Conservation (phyloP, 225 moss, liverwort and hornwort genomes). For the Physcomitrellopsis africana region DNA sequence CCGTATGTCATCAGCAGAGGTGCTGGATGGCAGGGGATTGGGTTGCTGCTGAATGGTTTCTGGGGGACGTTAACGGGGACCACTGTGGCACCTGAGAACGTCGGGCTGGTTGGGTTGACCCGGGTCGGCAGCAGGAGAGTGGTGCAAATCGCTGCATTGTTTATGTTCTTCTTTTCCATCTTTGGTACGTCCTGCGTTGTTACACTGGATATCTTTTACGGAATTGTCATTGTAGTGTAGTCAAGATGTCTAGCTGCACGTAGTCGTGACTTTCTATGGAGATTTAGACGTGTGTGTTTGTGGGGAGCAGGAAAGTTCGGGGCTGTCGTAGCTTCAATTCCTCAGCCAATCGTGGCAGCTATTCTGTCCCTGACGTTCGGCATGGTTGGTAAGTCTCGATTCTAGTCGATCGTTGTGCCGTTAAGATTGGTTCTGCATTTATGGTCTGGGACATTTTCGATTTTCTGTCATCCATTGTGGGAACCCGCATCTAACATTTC, state of each 20-base stretch:
- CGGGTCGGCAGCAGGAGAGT: slow-evolving; percentile 80
- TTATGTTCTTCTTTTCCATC: slow-evolving; percentile 67
- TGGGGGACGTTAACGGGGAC: slow-evolving; percentile 81
- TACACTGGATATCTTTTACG: too few species aligned
- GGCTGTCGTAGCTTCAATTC: slow-evolving; percentile 54
- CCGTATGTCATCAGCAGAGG: slow-evolving; percentile 90
- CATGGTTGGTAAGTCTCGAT: slow-evolving; percentile 56
- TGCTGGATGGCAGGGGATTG: slow-evolving; percentile 90
- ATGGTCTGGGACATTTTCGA: too few species aligned
- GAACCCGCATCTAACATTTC: background rate
- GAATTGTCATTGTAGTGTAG: too few species aligned
- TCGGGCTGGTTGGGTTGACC: slow-evolving; percentile 80
- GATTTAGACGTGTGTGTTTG: background rate
- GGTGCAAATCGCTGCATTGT: slow-evolving; percentile 65
- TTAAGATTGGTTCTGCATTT: background rate
- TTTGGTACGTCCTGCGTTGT: slow-evolving; percentile 48
- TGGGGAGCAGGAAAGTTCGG: slow-evolving; percentile 50
- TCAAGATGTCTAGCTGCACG: too few species aligned
- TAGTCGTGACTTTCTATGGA: too few species aligned
- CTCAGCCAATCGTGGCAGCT: slow-evolving; percentile 64
- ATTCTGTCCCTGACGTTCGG: slow-evolving; percentile 60
- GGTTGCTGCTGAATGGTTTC: slow-evolving; percentile 68
- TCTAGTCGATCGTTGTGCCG: background rate
- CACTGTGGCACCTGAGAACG: slow-evolving; percentile 81
- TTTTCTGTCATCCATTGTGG: background rate